Conservation (phyloP, 1,139 yeast genomes). For the Candida glucosophila region DNA sequence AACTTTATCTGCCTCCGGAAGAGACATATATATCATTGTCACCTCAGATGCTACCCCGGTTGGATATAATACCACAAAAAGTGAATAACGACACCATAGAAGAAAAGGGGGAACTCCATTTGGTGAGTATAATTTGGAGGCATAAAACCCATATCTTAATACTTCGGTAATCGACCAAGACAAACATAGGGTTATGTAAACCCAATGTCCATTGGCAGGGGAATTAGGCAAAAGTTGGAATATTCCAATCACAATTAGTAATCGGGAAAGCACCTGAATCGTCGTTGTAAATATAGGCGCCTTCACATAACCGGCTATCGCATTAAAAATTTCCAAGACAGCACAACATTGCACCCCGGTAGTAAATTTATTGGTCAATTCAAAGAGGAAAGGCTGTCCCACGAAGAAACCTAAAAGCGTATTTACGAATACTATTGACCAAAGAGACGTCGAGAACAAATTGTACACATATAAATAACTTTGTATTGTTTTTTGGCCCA, state of each 20-base stretch:
- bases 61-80: conserved; percentile 80
- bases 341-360: conserved; percentile 79
- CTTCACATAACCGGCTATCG: conserved; percentile 69
- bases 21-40: conserved; percentile 56
- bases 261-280: conserved; percentile 81
- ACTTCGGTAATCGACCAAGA: conserved; percentile 94
- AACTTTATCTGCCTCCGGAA: conserved; percentile 48
- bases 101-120: conserved; percentile 55
- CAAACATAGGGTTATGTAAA: conserved; percentile 55
- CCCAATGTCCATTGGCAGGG: conserved; percentile 52
- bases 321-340: conserved; percentile 69
- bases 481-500: too few relatives aligned
- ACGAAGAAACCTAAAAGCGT: conserved; percentile 23
- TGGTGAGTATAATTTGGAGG: conserved; percentile 48
- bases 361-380: conserved; percentile 49
- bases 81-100: conserved; percentile 71
- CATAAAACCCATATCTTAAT: conserved; percentile 80
- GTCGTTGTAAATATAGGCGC: conserved; percentile 79
- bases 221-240: conserved; percentile 65
- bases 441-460: conserved; percentile 35
- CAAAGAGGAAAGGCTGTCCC: conserved; percentile 56
- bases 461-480: conserved; percentile 40
- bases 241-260: conserved; percentile 78
- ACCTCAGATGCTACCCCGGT: conserved; percentile 85
- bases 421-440: conserved; percentile 38